Evolutionary conservation across 305 asterid genomes (phyloP).

Genomic region (Solanum hybrid): DNA sequence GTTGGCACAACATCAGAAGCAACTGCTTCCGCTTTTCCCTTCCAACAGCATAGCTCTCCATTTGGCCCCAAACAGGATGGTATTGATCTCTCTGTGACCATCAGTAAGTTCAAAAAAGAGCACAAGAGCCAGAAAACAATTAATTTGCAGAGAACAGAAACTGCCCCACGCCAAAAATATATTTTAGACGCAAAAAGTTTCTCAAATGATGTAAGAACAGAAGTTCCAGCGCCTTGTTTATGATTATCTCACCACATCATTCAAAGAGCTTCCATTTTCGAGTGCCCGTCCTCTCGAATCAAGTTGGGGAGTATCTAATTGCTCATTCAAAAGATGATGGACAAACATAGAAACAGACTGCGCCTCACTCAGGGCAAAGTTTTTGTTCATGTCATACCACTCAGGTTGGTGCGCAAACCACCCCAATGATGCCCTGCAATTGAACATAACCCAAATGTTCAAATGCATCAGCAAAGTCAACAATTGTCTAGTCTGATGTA

Average conservation of each 20-base stretch:
- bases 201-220: conserved; percentile 1
- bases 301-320: conserved; percentile 40
- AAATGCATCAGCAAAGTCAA: background rate
- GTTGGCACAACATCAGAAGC: conserved; percentile 91
- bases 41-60: conserved; percentile 78
- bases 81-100: conserved; percentile 59
- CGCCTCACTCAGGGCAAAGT: conserved; percentile 87
- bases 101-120: background rate
- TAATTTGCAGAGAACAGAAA: conserved; percentile 6
- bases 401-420: conserved; percentile 97
- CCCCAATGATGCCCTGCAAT: conserved; percentile 77
- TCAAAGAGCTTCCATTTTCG: conserved; percentile 50
- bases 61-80: conserved; percentile 98
- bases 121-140: conserved; percentile 17
- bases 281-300: conserved; percentile 50
- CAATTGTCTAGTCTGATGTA: background rate
- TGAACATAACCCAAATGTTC: conserved; percentile 1
- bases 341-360: conserved; percentile 80
- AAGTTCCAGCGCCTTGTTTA: background rate
- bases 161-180: background rate
- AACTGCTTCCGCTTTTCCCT: conserved; percentile 88
- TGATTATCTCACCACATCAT: conserved; percentile 56
- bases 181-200: background rate
- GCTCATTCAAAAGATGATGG: conserved; percentile 67
- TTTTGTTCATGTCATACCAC: conserved; percentile 79